phyloP scores from a whole-genome alignment of 1,139 yeast genomes.

The Lodderomyces metapsilosis region DNA sequence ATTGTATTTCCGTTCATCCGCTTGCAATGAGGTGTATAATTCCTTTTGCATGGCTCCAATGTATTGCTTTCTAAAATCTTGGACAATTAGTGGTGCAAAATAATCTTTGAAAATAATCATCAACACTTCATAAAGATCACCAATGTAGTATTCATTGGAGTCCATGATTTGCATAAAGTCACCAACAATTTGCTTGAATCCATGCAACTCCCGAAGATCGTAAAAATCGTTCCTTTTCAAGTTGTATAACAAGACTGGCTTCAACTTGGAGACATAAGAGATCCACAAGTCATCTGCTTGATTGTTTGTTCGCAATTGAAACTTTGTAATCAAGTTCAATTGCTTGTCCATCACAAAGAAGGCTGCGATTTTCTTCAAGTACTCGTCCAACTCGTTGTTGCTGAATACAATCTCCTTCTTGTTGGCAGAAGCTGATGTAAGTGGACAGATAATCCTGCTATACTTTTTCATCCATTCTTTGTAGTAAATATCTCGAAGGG shows the following conservation, averaged over 20 bases:
- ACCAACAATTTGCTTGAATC: slow-evolving; percentile 60
- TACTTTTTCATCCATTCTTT: slow-evolving; percentile 76
- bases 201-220: slow-evolving; percentile 30
- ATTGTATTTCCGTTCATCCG: slow-evolving; percentile 59
- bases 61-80: slow-evolving; percentile 63
- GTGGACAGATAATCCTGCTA: slow-evolving; percentile 69
- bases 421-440: slow-evolving; percentile 34
- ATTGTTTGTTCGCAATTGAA: slow-evolving; percentile 51
- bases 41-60: slow-evolving; percentile 66
- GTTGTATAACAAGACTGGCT: slow-evolving; percentile 49
- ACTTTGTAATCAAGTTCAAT: slow-evolving; percentile 56
- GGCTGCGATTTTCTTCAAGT: slow-evolving; percentile 67
- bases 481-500: slow-evolving; percentile 59
- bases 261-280: slow-evolving; percentile 56
- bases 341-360: slow-evolving; percentile 76
- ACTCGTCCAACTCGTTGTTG: slow-evolving; percentile 41
- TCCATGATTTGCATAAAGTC: slow-evolving; percentile 77
- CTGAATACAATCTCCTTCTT: slow-evolving; percentile 23
- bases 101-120: slow-evolving; percentile 56
- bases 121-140: slow-evolving; percentile 62
- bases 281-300: slow-evolving; percentile 80
- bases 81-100: slow-evolving; percentile 56
- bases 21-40: slow-evolving; percentile 84
- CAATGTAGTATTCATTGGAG: slow-evolving; percentile 60
- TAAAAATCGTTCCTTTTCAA: slow-evolving; percentile 30